Evolutionary conservation across 2,329 filamentous ascomycete genomes (phyloP), one percentile per base, ranked within the genome.

Genomic region (Aureobasidium uvarum): DNA sequence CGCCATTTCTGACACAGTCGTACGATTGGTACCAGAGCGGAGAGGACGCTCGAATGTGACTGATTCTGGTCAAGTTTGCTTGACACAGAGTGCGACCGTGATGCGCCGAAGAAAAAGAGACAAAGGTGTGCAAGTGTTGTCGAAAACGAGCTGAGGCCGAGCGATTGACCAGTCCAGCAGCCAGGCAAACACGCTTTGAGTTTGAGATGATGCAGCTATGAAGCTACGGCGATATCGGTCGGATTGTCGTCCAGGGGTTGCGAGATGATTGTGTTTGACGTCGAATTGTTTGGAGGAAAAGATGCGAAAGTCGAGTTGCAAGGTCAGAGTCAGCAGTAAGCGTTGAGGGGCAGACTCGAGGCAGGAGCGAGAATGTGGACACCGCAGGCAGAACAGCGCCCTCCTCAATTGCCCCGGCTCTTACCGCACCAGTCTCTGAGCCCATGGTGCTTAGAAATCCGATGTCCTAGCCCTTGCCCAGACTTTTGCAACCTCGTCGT

Each of bases 1-100:
- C 41, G 65, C 65, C 65, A 66, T 66, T 52, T 52, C 60, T 63
- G 45, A 62, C 45, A 50, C 45, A 41, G 58, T 62, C 58, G 58
- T 41, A 62, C 45, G 45, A 62, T 41, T 62, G 58, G 2, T 28
- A 62, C 43, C 58, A 62, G 45, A 50, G 58, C 18, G 58, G 58
- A 45, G 33, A 39, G 58, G 45, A 62, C 31, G 43, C 16, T 39
- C 33, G 20, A 33, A 28, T n/a, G 43, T 20, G 45, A 51, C 25
- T 7, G n/a, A 28, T 28, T 33, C 20, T 20, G 33, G 23, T 39
- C 31, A 31, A 41, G 20, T 2, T 6, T 28, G n/a, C 10, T 51
- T n/a, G 43, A 11, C 20, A 8, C 36, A 18, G 18, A 23, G 20
- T 51, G 43, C 56, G 56, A 39, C 10, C 36, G 5, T 50, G 11